These are phyloP conservation scores for Claviceps fusiformis DNA, from an alignment of 2,329 filamentous ascomycete genomes.

Conservation along the genomic window DNA sequence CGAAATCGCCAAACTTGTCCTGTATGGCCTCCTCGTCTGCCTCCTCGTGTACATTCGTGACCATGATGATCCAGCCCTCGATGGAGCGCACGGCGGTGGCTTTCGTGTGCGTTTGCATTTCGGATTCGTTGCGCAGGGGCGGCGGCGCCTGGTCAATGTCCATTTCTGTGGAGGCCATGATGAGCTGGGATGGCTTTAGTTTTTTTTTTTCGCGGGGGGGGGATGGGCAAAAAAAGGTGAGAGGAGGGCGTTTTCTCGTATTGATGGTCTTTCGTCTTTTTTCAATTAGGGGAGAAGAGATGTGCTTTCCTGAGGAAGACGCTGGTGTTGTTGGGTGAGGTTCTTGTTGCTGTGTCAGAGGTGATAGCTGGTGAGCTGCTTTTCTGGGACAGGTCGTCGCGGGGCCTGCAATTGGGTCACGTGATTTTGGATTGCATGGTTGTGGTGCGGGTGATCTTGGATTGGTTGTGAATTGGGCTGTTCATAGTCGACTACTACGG, in stretches of 20 bases:
- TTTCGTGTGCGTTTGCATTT: conserved; percentile 59
- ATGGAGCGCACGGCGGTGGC: conserved; percentile 75
- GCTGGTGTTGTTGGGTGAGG: not conserved
- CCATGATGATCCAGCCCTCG: conserved; percentile 79
- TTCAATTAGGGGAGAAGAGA: too few species aligned
- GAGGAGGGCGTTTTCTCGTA: not conserved
- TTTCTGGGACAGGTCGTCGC: not conserved
- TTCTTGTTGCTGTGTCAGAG: not conserved
- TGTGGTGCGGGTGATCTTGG: not conserved
- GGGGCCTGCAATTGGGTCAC: not conserved
- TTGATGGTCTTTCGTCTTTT: not conserved
- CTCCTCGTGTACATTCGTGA: conserved; percentile 79
- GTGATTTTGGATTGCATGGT: not conserved
- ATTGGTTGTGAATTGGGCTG: too few species aligned
- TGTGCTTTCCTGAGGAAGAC: too few species aligned
- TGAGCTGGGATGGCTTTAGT: not conserved
- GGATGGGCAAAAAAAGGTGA: not conserved
- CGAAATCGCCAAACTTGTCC: conserved; percentile 71
- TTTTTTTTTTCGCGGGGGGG: too few species aligned
- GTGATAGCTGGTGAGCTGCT: not conserved
- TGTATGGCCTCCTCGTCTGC: conserved; percentile 72
- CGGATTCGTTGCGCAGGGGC: conserved; percentile 37
- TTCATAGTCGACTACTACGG: too few species aligned
- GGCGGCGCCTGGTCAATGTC: conserved; percentile 35
- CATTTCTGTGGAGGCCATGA: conserved; percentile 46